Evolutionary conservation across 2,329 filamentous ascomycete genomes (phyloP), one percentile per base, ranked within the genome.

Genomic region (Nigrospora oryzae): DNA sequence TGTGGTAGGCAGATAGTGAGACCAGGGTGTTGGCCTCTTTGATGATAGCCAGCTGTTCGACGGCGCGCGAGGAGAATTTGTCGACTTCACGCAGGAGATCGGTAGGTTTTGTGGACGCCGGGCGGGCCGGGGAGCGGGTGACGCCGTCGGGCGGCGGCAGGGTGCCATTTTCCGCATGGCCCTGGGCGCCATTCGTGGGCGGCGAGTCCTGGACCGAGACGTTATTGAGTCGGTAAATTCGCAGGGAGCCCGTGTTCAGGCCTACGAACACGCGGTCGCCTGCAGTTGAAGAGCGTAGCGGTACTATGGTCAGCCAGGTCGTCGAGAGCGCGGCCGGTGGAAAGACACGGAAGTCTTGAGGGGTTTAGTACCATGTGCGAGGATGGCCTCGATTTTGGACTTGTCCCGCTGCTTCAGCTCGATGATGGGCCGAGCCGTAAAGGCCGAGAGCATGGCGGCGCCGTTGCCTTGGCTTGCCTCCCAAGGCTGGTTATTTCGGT

Each of bases 331-430:
- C 23, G 23, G 23, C 5, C 23, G 5, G 23, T 7, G 23, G 23
- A 10, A 28, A 28, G 23, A 28, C 23, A 28, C 23, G 23, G 7
- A 28, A 10, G 23, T 28, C 4, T 28, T 6, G 23, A 28, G 23
- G 23, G 23, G 23, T 5, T 5, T 2, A 28, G 46, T 74, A 88
- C 86, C 89, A 67, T 95, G 88, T 49, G 91, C 88, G 40, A 97
- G 77, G 54, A 98, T 88, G 41, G 88, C 93, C 69, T 98, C 93
- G 68, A 98, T 95, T 74, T 86, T 93, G 53, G 88, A 94, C 74
- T 94, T 96, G 79, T 97, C 91, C 66, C 88, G 84, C 66, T 83
- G 83, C 71, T 86, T 90, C 59, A 98, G 85, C 86, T 98, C 93
- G 75, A 97, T 86, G 64, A 98, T 91, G 52, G 90, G 87, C 61